phyloP scores from a whole-genome alignment of 2,329 filamentous ascomycete genomes.

The Aspergillus ochraceus region DNA sequence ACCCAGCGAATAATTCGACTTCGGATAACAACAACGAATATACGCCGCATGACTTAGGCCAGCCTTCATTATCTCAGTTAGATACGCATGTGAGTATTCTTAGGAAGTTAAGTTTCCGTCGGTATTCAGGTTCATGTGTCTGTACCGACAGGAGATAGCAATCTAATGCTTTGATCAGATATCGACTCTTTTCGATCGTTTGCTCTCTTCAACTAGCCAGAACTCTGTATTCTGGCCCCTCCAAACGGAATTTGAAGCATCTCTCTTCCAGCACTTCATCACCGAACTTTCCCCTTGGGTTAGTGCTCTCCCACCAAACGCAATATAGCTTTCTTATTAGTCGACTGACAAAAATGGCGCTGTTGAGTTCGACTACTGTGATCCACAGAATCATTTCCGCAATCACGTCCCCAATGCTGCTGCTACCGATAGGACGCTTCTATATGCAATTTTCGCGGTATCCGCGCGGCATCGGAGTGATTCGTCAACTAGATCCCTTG shows the following conservation, averaged over 20 bases:
- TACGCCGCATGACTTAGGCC: no score
- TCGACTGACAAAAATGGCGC: no score
- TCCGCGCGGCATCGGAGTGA: constrained; percentile 4
- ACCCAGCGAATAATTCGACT: no score
- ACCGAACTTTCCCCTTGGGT: constrained; percentile 2
- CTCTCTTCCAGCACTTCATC: constrained; percentile 4
- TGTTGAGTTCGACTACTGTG: constrained; percentile 4
- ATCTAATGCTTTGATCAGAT: no score
- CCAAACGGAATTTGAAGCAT: background rate
- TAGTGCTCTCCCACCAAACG: background rate
- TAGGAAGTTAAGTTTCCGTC: no score
- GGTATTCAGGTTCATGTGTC: no score
- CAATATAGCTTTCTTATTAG: background rate
- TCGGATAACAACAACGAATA: no score
- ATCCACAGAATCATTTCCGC: background rate
- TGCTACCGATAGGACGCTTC: background rate
- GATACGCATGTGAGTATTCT: no score
- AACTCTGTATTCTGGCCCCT: background rate
- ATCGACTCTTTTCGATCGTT: no score
- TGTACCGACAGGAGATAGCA: no score
- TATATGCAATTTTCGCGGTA: constrained; percentile 3
- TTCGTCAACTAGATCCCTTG: background rate
- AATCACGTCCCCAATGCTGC: constrained; percentile 1
- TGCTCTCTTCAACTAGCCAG: no score
- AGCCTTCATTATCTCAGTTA: no score